Base-by-base conservation (phyloP, 306 rosid species). In the Dryas drummondii region DNA sequence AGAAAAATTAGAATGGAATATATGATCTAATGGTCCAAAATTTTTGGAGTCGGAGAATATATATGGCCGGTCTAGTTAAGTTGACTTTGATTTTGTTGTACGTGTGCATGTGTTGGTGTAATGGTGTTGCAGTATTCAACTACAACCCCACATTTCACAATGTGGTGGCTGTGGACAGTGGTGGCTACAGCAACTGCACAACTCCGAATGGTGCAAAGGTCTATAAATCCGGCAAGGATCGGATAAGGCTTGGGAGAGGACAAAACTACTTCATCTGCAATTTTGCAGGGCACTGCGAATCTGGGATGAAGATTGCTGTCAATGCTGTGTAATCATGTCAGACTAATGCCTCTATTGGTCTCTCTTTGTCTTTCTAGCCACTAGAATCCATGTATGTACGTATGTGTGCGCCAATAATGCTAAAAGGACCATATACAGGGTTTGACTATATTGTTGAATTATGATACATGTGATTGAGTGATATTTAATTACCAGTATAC, bases 271-370 rank as follows among this genome's bases (percentile, higher is more conserved):
- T 88, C 79, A 88, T 92, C 16, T 92, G 97, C 78, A 81, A 37
- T 85, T 22, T 9, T 60, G 69, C 92, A 48, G 86, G 91, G 48
- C 97, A 90, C 75, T 92, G 97, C 14, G 15, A 74, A 6, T 81
- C 90, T 42, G 86, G 86, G 27, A 90, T 92, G 97, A 90, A 84
- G 77, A 42, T 92, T 71, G 87, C 88, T 42, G 70, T 90, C 50
- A 81, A 56, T 71, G 93, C 93, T 6, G 61, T 49, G 14, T 90
- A 77, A 55, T 22, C 22, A 22, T 22, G 22, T 22, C 22, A 22
- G 22, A 22, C 22, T 22, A 22, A 22, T 22, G 22, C 0, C 22
- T 22, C 22, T 22, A 22, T 22, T 22, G 0, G 22, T 22, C 2
- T 11, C 10, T 48, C 4, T 11, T 3, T 9, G 12, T 48, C 52